Evolutionary conservation across 345 rosid species (phyloP), one percentile per base, ranked within the genome.

Genomic region (Lepidium sativum): DNA sequence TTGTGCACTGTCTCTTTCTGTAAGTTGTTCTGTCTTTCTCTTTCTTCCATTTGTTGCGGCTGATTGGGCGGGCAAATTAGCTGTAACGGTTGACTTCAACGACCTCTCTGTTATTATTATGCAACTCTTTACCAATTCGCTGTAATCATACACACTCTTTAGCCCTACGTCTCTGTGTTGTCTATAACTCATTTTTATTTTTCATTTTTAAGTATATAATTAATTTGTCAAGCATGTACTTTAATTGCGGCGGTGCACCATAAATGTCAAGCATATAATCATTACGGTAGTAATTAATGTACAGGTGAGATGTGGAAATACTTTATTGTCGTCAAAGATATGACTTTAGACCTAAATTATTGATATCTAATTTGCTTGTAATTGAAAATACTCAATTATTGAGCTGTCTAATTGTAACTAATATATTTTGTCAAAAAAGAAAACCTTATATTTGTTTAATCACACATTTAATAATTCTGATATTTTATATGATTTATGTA

Each of bases 61-160:
- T 33, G 67, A 72, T 41, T 57, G 58, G 48, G 61, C 48, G 66
- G 60, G 40, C 39, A 47, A 34, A 18, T 16, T 49, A 65, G 76
- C 61, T 72, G 76, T 59, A 72, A 27, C 49, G 1, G 67, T 51
- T 72, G 76, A 72, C 67, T 27, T 27, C 42, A 56, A 47, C 69
- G 0, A 57, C 60, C 64, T 32, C 23, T 29, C 5, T 35, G 17
- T 15, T 51, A 21, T 51, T 17, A 31, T 59, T 14, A 18, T 17
- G 63, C 56, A 60, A 32, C 23, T 5, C 16, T 44, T 54, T 27
- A 35, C 57, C 14, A 9, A 34, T 51, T 47, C 33, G 40, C 18
- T 32, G 65, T 71, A 58, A 72, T 72, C 35, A 72, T 57, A 41
- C 29, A 4, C 31, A 38, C 15, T 63, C 10, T 8, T 45, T 37